Base-by-base conservation (phyloP, 148 eudicot species). In the Heliamphora exappendiculata region DNA sequence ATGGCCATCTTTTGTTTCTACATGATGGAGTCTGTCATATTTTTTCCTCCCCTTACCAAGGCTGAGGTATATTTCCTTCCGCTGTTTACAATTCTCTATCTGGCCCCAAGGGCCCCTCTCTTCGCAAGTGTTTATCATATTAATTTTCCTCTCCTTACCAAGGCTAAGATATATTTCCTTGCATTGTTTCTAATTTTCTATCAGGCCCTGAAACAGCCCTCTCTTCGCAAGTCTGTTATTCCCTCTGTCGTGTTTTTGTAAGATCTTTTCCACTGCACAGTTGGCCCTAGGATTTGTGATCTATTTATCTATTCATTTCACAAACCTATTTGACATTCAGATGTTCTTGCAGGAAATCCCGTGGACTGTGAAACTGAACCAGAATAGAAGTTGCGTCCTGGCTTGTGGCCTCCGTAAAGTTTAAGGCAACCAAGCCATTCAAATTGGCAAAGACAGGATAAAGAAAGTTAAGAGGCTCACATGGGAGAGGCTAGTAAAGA, bases 401-500 rank as follows among this genome's bases (percentile, higher is more conserved):
- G n/a, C n/a, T n/a, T 19, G 12, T 26, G 39, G 55, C 16, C n/a
- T 17, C 20, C 29, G 13, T 70, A 19, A 45, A 70, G 49, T n/a
- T 49, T 70, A 29, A 47, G 19, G 10, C 49, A 33, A 68, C 8
- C 70, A 37, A 67, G 70, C 16, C 22, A 29, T 47, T 49, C 73
- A 70, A 70, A 70, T 47, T 29, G 37, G 22, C 39, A 49, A 14
- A 41, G 16, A 44, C 29, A 42, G 72, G 44, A 9, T 42, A 26
- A 5, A 37, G 3, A 63, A 63, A 33, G 26, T 37, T 4, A 37
- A 39, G 72, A 68, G 71, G 41, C 71, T 59, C 39, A 14, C 53
- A 58, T 75, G 70, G 75, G 68, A 28, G 79, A 80, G 33, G 50
- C 58, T 37, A 31, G 33, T 17, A 70, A 39, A 75, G 70, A 51